Conservation (phyloP, 495 filamentous ascomycete species). For the Xylaria bambusicola region DNA sequence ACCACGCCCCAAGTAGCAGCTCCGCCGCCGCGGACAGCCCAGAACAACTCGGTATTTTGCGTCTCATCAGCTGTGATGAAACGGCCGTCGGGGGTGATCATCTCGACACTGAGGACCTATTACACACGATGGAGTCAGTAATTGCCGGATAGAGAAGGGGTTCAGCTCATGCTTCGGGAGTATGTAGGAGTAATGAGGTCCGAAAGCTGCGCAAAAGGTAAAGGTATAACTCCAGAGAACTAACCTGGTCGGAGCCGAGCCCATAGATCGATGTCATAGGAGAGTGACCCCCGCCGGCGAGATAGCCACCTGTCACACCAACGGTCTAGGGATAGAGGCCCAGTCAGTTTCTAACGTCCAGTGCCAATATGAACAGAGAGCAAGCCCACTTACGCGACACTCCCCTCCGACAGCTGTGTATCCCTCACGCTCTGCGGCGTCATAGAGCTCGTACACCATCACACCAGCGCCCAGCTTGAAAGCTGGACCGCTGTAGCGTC, state of each 20-base stretch:
- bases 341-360: too few species aligned
- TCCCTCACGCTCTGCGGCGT: conserved; percentile 46
- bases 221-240: too few species aligned
- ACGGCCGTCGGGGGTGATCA: conserved; percentile 48
- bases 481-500: conserved; percentile 50
- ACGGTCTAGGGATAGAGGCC: conserved; percentile 21
- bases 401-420: conserved; percentile 56
- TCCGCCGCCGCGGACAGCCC: conserved; percentile 56
- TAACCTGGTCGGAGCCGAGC: conserved; percentile 51
- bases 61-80: conserved; percentile 45
- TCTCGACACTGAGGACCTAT: conserved; percentile 44
- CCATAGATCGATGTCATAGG: conserved; percentile 44
- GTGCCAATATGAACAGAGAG: neutral
- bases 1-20: conserved; percentile 56
- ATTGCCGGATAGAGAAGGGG: too few species aligned
- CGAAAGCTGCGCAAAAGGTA: too few species aligned
- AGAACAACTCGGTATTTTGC: conserved; percentile 51
- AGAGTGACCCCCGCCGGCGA: conserved; percentile 47
- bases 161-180: too few species aligned
- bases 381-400: conserved; percentile 18
- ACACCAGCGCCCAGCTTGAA: conserved; percentile 61
- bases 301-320: conserved; percentile 43
- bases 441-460: conserved; percentile 54
- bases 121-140: too few species aligned
- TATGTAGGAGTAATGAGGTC: too few species aligned